These are phyloP conservation scores for Chaetomium sp. DNA, from an alignment of 2,329 filamentous ascomycete species.

Conservation along the genomic window DNA sequence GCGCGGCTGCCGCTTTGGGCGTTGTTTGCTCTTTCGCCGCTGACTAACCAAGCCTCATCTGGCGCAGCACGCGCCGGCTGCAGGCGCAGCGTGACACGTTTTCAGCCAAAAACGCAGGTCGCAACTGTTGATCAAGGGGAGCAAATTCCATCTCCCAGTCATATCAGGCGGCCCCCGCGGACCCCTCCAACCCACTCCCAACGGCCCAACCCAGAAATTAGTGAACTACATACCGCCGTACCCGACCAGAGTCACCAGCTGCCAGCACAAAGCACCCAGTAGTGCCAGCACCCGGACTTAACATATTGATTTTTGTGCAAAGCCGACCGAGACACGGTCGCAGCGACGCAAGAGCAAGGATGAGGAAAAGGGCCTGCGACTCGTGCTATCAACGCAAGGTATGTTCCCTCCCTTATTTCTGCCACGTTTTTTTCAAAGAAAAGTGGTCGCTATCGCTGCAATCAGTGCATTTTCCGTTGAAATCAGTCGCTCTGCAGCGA, in stretches of 20 bases:
- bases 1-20: not conserved
- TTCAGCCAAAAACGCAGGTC: slow-evolving; percentile 4
- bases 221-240: not conserved
- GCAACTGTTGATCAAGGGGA: not conserved
- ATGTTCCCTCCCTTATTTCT: slow-evolving; percentile 11
- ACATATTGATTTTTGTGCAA: not conserved
- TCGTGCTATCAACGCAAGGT: slow-evolving; percentile 45
- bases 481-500: not conserved
- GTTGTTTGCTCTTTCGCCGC: not conserved
- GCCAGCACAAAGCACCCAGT: no score
- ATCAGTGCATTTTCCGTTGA: not conserved
- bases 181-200: not conserved
- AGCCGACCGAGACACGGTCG: not conserved
- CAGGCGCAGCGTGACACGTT: not conserved
- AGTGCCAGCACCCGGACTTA: not conserved
- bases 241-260: no score
- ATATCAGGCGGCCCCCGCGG: not conserved
- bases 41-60: not conserved
- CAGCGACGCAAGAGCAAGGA: not conserved
- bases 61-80: not conserved
- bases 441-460: no score
- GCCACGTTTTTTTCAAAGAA: not conserved
- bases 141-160: not conserved
- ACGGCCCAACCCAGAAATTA: not conserved
- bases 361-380: slow-evolving; percentile 38